phyloP scores from a whole-genome alignment of 2,329 filamentous ascomycete species.

The Trichoderma pleuroti region DNA sequence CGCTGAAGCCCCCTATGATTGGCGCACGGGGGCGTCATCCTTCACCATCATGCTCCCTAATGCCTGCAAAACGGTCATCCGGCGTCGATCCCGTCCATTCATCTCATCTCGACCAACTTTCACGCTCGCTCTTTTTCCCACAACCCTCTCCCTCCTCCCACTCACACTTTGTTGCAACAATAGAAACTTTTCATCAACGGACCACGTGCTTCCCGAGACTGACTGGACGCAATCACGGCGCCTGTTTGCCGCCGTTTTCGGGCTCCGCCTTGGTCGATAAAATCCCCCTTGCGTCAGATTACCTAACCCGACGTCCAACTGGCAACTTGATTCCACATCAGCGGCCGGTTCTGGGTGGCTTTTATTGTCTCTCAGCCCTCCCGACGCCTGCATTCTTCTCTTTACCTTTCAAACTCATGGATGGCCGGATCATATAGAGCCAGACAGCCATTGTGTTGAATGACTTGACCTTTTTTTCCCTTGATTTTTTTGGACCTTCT shows the following conservation, averaged over 20 bases:
- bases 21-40: constrained; percentile 12
- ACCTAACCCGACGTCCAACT: constrained; percentile 11
- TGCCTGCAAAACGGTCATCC: constrained; percentile 8
- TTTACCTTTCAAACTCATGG: background rate
- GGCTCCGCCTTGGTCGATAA: background rate
- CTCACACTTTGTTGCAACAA: background rate
- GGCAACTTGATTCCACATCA: constrained; percentile 16
- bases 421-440: background rate
- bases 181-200: background rate
- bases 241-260: constrained; percentile 1
- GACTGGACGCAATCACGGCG: constrained; percentile 1
- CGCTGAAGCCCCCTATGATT: constrained; percentile 10
- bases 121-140: background rate
- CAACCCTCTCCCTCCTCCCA: background rate
- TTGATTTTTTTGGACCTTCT: background rate
- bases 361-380: background rate
- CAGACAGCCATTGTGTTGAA: background rate
- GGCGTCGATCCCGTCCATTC: constrained; percentile 4
- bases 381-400: background rate
- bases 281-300: constrained; percentile 14
- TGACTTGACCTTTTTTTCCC: background rate
- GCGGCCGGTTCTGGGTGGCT: background rate
- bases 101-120: background rate
- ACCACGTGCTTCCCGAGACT: constrained; percentile 2
- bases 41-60: constrained; percentile 15